Conservation (phyloP, 352 stramenopile genomes). For the Elongisporangium undulatum region DNA sequence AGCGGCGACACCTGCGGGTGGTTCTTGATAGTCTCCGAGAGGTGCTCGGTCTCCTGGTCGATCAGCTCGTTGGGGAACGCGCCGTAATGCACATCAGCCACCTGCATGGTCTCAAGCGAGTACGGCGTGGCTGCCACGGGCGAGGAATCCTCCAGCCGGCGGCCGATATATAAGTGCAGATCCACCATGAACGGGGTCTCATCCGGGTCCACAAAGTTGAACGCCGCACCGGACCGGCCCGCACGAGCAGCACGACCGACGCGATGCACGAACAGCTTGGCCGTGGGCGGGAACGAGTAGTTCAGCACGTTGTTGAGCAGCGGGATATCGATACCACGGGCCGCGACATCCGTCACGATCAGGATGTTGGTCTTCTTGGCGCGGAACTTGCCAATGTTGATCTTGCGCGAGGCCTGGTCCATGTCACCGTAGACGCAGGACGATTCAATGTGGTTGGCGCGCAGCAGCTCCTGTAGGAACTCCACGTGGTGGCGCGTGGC, state of each 20-base stretch:
- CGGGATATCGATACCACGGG: slow-evolving; percentile 94
- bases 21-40: slow-evolving; percentile 86
- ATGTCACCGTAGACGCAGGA: slow-evolving; percentile 93
- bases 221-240: slow-evolving; percentile 93
- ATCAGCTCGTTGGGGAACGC: slow-evolving; percentile 95
- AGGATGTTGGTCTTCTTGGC: slow-evolving; percentile 89
- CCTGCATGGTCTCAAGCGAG: slow-evolving; percentile 91
- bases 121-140: slow-evolving; percentile 74
- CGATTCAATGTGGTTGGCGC: slow-evolving; percentile 76
- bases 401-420: slow-evolving; percentile 90
- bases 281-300: slow-evolving; percentile 92
- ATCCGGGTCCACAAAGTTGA: slow-evolving; percentile 96
- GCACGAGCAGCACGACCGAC: slow-evolving; percentile 94
- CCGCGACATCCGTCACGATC: slow-evolving; percentile 94
- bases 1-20: slow-evolving; percentile 70
- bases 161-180: slow-evolving; percentile 94
- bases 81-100: slow-evolving; percentile 97
- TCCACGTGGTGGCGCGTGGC: slow-evolving; percentile 98
- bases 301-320: slow-evolving; percentile 97
- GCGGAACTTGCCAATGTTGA: slow-evolving; percentile 89
- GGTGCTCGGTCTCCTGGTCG: slow-evolving; percentile 95
- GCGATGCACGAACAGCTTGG: slow-evolving; percentile 96
- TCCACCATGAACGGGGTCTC: slow-evolving; percentile 99
- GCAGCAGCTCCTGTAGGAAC: slow-evolving; percentile 94
- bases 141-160: slow-evolving; percentile 71